phyloP scores from a whole-genome alignment of 108 stramenopile genomes.

The Cyclostephanos tholiformis region DNA sequence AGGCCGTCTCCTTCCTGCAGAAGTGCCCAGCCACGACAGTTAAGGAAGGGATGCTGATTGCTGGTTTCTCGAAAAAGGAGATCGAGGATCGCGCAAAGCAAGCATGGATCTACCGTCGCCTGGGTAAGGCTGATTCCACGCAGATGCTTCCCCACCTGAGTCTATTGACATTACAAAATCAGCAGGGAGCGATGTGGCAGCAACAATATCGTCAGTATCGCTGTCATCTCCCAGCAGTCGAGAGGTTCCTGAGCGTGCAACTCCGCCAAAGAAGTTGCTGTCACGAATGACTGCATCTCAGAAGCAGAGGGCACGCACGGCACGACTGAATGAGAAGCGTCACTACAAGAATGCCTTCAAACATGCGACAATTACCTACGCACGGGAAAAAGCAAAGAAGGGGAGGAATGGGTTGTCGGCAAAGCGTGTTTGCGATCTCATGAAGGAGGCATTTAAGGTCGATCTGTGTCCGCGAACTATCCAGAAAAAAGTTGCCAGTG shows the following conservation, averaged over 20 bases:
- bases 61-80: too few relatives aligned
- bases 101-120: constrained; percentile 4
- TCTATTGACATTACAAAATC: too few relatives aligned
- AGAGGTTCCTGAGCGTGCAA: too few relatives aligned
- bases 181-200: too few relatives aligned
- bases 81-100: too few relatives aligned
- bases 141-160: too few relatives aligned
- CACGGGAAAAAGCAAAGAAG: not conserved
- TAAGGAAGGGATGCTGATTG: too few relatives aligned
- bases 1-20: too few relatives aligned
- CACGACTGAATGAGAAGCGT: not conserved
- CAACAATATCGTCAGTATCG: too few relatives aligned
- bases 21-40: too few relatives aligned
- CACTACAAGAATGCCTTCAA: not conserved
- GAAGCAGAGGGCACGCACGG: not conserved
- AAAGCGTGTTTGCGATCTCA: not conserved
- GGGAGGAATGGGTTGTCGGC: not conserved
- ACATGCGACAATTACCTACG: not conserved
- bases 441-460: not conserved
- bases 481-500: not conserved
- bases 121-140: too few relatives aligned
- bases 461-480: not conserved
- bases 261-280: not conserved
- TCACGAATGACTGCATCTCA: not conserved
- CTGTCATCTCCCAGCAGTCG: too few relatives aligned